Evolutionary conservation across 1,284 basidiomycete species (phyloP).

Genomic region (Boletellus dicymbophilus): DNA sequence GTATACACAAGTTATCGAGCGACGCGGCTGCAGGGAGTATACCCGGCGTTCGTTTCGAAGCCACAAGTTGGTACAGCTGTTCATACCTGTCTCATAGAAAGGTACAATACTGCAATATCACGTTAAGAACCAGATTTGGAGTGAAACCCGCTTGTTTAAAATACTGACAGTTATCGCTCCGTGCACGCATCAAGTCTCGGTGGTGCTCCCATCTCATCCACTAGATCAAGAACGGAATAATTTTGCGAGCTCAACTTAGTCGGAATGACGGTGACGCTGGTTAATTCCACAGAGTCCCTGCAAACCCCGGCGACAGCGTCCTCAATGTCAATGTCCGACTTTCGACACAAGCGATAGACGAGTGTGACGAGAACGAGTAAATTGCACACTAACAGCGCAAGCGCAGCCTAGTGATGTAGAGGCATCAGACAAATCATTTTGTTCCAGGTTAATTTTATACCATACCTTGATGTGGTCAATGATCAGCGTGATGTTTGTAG

Average conservation of each 20-base stretch:
- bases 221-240: neutral
- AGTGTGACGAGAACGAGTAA: constrained; percentile 19
- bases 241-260: constrained; percentile 6
- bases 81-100: no score
- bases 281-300: constrained; percentile 11
- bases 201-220: no score
- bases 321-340: neutral
- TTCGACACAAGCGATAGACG: constrained; percentile 13
- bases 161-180: no score
- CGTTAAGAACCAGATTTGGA: no score
- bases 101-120: no score
- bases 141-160: no score
- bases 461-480: constrained; percentile 27
- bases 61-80: no score
- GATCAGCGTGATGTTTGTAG: constrained; percentile 7
- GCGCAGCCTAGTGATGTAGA: constrained; percentile 12
- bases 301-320: neutral
- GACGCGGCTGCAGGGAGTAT: no score
- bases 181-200: no score
- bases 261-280: constrained; percentile 18
- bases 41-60: no score
- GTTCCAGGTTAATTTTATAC: no score
- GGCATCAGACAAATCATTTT: neutral
- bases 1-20: no score
- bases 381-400: constrained; percentile 24